A percentile compares a stretch with the other conserved stretches of the same genome.
These are phyloP conservation scores for Lentinula lateritia DNA, from an alignment of 768 basidiomycete genomes.

Conservation along the genomic window DNA sequence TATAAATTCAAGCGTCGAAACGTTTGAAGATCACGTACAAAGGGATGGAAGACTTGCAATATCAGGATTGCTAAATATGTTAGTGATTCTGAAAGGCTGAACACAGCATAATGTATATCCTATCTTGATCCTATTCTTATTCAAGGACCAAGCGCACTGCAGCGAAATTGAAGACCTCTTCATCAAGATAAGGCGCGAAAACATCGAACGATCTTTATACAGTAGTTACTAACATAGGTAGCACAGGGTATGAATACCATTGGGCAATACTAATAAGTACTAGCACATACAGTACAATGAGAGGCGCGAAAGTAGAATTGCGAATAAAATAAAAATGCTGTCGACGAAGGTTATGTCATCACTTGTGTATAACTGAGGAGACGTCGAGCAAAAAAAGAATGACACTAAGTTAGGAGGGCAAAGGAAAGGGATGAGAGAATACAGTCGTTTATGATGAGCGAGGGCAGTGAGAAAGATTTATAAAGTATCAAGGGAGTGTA, in stretches of 20 bases:
- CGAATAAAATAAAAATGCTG: conserved; percentile 1
- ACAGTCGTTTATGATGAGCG: neutral
- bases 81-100: no score
- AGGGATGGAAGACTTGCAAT: no score
- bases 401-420: neutral
- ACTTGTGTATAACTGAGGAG: neutral
- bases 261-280: conserved; percentile 7
- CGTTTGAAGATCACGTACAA: no score
- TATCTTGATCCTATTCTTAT: no score
- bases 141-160: no score
- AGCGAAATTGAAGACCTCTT: no score
- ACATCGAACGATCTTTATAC: conserved; percentile 1
- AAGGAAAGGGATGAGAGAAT: neutral
- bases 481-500: neutral
- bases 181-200: neutral
- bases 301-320: neutral
- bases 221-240: conserved; percentile 3
- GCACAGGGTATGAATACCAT: conserved; percentile 8
- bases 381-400: neutral
- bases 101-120: no score
- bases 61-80: no score
- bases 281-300: conserved; percentile 4
- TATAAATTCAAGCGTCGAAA: no score
- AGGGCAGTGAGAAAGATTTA: neutral
- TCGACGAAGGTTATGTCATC: neutral